Base-by-base conservation (phyloP, 1,284 basidiomycete species). In the Cutaneotrichosporon cavernicola region DNA sequence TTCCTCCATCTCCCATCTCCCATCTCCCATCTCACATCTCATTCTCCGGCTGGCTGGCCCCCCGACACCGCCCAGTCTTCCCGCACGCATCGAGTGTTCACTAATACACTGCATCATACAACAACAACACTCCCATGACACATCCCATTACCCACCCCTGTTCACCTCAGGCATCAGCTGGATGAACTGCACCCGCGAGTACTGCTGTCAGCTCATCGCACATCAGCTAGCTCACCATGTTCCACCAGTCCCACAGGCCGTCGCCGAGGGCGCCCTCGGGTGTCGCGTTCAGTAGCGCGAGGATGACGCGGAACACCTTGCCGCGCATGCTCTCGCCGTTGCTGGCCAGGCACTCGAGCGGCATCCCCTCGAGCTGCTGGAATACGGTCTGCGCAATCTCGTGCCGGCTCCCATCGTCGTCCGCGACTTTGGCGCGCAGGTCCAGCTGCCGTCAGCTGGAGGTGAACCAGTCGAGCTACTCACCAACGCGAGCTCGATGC, bases 241-340 rank as follows among this genome's bases (percentile, higher is more conserved):
- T 69, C 71, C 72, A 73, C 72, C 72, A 73, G 51, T 73, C 70
- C 67, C 69, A 71, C n/a, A 72, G 64, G 9, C 61, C 61, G 13
- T 69, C 66, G 21, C 70, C 65, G 32, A 69, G 58, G 31, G 64
- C 58, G 31, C 65, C 67, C 18, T 63, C 62, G 14, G 62, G 63
- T 31, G 59, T 59, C 38, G 58, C 63, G 16, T 61, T 64, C 38
- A 73, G 59, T 21, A 73, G 61, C 13, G 66, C 65, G 6, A 73
- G 66, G 40, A 73, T 66, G 51, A 72, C 69, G 1, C 71, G 65
- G 22, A 73, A 57, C 14, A 73, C 71, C 55, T 73, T 73, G 32
- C 72, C 72, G 1, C 70, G 67, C 70, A 73, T 65, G 26, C 68
- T 69, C 52, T 73, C 72, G 18, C 72, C 72, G 31, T 73, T 73